phyloP scores from a whole-genome alignment of 345 rosid species.

The Toxicodendron radicans region DNA sequence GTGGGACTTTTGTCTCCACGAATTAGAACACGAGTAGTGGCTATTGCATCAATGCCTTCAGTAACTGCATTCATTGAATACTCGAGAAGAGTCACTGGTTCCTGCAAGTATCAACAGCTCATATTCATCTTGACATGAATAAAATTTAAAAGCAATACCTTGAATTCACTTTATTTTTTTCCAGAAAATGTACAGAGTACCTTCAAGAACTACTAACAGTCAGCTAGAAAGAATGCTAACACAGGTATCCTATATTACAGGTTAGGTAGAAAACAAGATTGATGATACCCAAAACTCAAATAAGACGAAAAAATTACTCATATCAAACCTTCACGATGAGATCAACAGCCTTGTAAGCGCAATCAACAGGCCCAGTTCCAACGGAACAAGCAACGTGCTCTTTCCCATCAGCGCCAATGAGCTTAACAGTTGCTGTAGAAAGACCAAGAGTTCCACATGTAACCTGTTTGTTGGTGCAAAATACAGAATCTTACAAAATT shows the following conservation, averaged over 20 bases:
- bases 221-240: not conserved
- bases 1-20: slow-evolving; percentile 51
- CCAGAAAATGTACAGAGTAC: not conserved
- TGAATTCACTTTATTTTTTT: too few species aligned
- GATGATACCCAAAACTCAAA: too few species aligned
- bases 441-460: slow-evolving; percentile 94
- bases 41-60: slow-evolving; percentile 97
- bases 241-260: not conserved
- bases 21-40: slow-evolving; percentile 86
- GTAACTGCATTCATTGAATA: slow-evolving; percentile 86
- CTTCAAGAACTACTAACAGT: not conserved
- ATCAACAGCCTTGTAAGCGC: slow-evolving; percentile 95
- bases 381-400: slow-evolving; percentile 79
- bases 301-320: not conserved
- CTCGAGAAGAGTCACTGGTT: slow-evolving; percentile 71
- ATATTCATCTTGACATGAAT: too few species aligned
- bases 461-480: slow-evolving; percentile 45
- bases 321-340: slow-evolving; percentile 71
- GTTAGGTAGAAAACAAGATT: not conserved
- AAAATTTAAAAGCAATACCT: not conserved
- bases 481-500: not conserved
- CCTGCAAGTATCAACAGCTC: slow-evolving; percentile 36
- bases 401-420: slow-evolving; percentile 58
- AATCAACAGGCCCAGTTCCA: slow-evolving; percentile 95
- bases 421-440: slow-evolving; percentile 92